Evolutionary conservation across 2,329 filamentous ascomycete species (phyloP), one percentile per base, ranked within the genome.

Genomic region (Coniosporium tulheliwenetii): DNA sequence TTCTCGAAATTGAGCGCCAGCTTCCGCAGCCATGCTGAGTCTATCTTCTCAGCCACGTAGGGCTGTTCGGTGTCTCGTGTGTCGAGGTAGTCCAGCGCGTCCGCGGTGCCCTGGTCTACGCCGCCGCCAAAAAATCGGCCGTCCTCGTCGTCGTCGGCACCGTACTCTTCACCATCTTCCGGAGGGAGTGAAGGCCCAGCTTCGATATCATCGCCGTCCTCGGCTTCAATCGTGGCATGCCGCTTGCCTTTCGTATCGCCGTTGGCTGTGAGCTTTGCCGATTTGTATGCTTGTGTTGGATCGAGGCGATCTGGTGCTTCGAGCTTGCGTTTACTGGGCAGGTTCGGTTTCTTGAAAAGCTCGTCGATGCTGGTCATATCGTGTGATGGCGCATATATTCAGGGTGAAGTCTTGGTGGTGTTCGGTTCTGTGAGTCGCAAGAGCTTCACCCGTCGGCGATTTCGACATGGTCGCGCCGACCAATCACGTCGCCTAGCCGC

Each of bases 61-160:
- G 58, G 55, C 14, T 68, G 67, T 19, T 65, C 69, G 38, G 66
- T 65, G 40, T 80, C 77, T 48, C 75, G 70, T 43, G 73, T 67
- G 46, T 95, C 85, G 46, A 98, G 76, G 55, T 81, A 96, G 60
- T 96, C 83, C 53, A 98, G 71, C 14, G 91, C 84, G 50, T 86
- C 75, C 2, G 78, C 79, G 48, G 93, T 85, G 48, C 85, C 73
- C 43, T 79, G 72, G 19, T 81, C 85, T 51, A 98, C 81, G 30
- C 91, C 91, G 41, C 86, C 84, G 36, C 89, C 91, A 52, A 95
- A 98, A 66, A 98, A 98, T 9, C 91, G 79, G 1, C 89, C 91
- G 47, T 93, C 91, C 40, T 94, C 85, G 51, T 94, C 87, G 49
- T 89, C 83, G 10, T 61, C 64, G 9, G 12, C 13, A 10, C 8